A percentile compares a stretch with the other conserved stretches of the same genome.
Conservation (phyloP, 371 early-diverging fungal genomes). For the Mucor ambiguus region DNA sequence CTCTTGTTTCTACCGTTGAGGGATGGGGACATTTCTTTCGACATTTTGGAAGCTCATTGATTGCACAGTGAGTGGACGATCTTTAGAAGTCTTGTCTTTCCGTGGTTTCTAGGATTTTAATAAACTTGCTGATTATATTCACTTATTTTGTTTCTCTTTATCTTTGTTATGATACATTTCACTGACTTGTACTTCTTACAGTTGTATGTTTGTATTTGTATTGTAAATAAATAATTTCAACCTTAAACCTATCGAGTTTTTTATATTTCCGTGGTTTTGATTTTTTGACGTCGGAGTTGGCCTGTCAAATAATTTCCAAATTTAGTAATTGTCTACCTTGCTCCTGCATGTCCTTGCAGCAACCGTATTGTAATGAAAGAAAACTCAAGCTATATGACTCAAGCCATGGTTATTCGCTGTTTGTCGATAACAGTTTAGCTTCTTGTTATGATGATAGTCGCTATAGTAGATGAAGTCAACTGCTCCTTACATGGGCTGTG, state of each 20-base stretch:
- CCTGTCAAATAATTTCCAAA: not conserved
- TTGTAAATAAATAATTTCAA: not conserved
- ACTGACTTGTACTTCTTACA: not conserved
- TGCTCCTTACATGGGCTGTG: no score
- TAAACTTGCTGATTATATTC: conserved; percentile 37
- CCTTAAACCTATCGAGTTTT: not conserved
- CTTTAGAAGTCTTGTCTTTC: conserved; percentile 30
- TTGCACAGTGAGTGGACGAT: conserved; percentile 15
- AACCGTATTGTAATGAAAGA: no score
- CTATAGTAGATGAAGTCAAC: no score
- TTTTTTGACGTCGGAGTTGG: not conserved
- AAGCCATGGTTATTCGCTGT: no score
- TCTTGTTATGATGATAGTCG: no score
- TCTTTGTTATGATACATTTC: not conserved
- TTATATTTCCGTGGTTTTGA: not conserved
- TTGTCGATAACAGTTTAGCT: no score
- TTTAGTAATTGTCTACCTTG: not conserved
- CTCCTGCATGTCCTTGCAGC: not conserved
- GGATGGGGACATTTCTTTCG: conserved; percentile 30
- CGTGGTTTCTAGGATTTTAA: conserved; percentile 50
- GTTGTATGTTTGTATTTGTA: not conserved
- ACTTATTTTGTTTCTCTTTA: conserved; percentile 9
- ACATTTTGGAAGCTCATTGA: conserved; percentile 3
- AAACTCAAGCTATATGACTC: no score
- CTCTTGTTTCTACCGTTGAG: conserved; percentile 20